Evolutionary conservation across 176 grass and related monocot species (phyloP), one percentile per base, ranked within the genome.

Genomic region (Lolium perenne): DNA sequence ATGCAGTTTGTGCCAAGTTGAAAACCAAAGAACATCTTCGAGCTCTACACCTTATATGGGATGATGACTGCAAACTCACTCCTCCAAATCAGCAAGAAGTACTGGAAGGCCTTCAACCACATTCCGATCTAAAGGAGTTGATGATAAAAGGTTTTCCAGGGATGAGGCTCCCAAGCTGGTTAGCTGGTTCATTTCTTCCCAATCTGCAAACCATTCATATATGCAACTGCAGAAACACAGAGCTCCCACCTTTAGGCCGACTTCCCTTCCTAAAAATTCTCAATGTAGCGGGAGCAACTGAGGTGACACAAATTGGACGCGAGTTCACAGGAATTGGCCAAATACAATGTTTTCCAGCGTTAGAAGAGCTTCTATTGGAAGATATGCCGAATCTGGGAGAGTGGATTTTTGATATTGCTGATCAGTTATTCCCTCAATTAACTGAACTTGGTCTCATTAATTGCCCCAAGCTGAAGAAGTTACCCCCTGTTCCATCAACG

Each of bases 91-190:
- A 93, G 21, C 73, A 86, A 35, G 58, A 85, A 25, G 65, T 95
- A 49, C 84, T 95, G 80, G 81, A 93, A 89, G 83, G 81, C 38
- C 88, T 95, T 71, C 86, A 88, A 90, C 91, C 91, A 16, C 91
- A 89, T 86, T 35, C 35, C 4, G 84, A 89, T 64, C 78, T 95
- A 10, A 93, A 76, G 81, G 81, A 88, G 21, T 81, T 97, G 47
- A 77, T 75, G 80, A 91, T 95, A 70, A 95, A 87, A 82, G 80
- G 80, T 53, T 95, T 89, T 35, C 46, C 62, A 21, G 87, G 77
- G 80, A 43, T 22, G 58, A 80, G 50, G 14, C 80, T 89, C 49
- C 84, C 94, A 53, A 85, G 76, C 60, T 95, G 94, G 91, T 21
- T 91, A 0, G 73, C 86, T 75, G 57, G 21, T 79, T 68, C 86